These are phyloP conservation scores for Colletotrichum sp. DNA, from an alignment of 2,329 filamentous ascomycete genomes.

Conservation along the genomic window DNA sequence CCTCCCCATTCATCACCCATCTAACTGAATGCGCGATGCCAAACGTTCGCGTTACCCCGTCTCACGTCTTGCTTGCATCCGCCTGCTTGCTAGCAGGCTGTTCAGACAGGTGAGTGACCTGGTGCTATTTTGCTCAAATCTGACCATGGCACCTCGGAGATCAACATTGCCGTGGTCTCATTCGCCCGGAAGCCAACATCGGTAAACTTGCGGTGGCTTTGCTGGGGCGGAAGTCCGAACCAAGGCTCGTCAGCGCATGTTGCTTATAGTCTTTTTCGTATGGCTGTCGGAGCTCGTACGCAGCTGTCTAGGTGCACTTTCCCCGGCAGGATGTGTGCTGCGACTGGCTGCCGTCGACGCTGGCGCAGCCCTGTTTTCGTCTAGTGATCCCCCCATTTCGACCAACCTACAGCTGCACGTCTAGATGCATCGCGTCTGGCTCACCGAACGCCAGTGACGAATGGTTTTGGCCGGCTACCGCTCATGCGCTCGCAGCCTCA, in stretches of 20 bases:
- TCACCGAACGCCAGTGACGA: background rate
- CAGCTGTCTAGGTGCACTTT: background rate
- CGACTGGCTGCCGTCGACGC: background rate
- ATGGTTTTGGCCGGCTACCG: background rate
- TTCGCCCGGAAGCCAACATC: too few species aligned
- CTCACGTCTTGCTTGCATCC: too few species aligned
- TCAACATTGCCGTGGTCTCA: background rate
- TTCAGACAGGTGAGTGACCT: background rate
- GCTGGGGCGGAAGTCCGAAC: background rate
- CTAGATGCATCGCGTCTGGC: background rate
- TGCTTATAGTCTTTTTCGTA: background rate
- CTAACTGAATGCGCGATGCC: background rate
- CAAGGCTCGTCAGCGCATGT: background rate
- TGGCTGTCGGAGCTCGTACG: background rate
- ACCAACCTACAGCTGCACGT: background rate
- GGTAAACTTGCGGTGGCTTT: background rate
- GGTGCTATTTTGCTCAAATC: background rate
- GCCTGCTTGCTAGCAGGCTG: too few species aligned
- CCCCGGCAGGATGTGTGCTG: background rate
- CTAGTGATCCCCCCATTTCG: background rate
- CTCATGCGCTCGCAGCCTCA: background rate
- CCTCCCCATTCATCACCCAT: background rate
- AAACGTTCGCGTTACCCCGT: background rate
- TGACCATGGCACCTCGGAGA: background rate
- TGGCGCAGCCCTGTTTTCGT: background rate